Evolutionary conservation across 1,139 yeast species (phyloP).

Genomic region (Geotrichum australiense): DNA sequence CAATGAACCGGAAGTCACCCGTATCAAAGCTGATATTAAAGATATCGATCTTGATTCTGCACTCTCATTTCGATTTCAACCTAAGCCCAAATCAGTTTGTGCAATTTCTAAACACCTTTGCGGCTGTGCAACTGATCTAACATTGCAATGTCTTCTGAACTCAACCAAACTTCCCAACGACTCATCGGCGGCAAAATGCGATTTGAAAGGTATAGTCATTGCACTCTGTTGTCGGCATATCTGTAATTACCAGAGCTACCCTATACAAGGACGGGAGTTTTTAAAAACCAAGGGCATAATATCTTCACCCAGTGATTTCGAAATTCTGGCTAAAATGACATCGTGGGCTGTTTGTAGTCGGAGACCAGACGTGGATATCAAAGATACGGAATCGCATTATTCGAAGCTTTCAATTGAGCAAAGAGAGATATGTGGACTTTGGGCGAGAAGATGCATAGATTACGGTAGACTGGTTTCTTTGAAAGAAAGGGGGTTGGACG

Average conservation of each 20-base stretch:
- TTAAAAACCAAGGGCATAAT: slow-evolving; percentile 27
- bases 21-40: slow-evolving; percentile 71
- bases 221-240: slow-evolving; percentile 96
- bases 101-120: slow-evolving; percentile 84
- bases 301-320: slow-evolving; percentile 39
- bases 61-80: slow-evolving; percentile 23
- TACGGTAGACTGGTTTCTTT: slow-evolving; percentile 49
- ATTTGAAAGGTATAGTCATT: slow-evolving; percentile 53
- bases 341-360: slow-evolving; percentile 86
- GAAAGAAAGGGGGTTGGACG: slow-evolving; percentile 33
- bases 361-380: slow-evolving; percentile 28
- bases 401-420: slow-evolving; percentile 41
- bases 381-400: slow-evolving; percentile 30
- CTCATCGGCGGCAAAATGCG: slow-evolving; percentile 17
- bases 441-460: slow-evolving; percentile 67
- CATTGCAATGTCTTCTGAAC: slow-evolving; percentile 58
- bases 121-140: slow-evolving; percentile 89
- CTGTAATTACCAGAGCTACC: slow-evolving; percentile 57
- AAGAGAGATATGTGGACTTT: slow-evolving; percentile 53
- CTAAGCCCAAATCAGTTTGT: slow-evolving; percentile 32
- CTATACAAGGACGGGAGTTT: slow-evolving; percentile 37
- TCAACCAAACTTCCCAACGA: slow-evolving; percentile 26
- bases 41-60: slow-evolving; percentile 54
- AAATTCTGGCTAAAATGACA: slow-evolving; percentile 53
- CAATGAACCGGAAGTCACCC: slow-evolving; percentile 38